Base-by-base conservation (phyloP, 2,329 filamentous ascomycete genomes). In the Alternaria gansuensis region DNA sequence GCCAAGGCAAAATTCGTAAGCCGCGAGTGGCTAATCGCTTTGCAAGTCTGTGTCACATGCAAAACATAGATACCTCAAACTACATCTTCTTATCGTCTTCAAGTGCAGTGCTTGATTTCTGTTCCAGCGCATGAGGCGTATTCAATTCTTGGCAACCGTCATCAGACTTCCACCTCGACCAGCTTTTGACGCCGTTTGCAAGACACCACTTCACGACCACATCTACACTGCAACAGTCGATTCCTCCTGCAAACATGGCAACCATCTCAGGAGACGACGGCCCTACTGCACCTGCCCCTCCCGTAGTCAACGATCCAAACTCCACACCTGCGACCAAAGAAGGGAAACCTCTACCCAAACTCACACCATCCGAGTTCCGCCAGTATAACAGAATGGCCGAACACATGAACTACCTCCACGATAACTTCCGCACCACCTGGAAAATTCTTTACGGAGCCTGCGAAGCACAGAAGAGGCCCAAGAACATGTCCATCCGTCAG, bases 361-460 rank as follows among this genome's bases (percentile, higher is more conserved):
- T 94, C 29, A 87, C 86, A 0, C 77, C 86, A 1, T 80, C 83
- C 55, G 89, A 94, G 56, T 93, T 91, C 70, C 82, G 82, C 49
- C 78, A 82, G 37, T 93, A 90, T 77, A 93, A 93, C 78, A 82
- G 82, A n/a, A 80, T 92, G 70, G 88, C 90, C 0, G 90, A 90
- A 56, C 84, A 85, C 63, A 93, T 93, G 91, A 85, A 93, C 43
- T 80, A 84, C 62, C 93, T 89, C 78, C 60, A 70, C 61, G 68
- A 62, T n/a, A 67, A 72, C 60, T 76, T 75, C 56, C 69, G 72
- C 4, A 51, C 65, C 41, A 85, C 85, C 3, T 97, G 91, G 91
- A 90, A 85, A 52, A 77, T 86, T 24, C 82, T 96, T 53, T 89
- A 90, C 80, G 81, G 80, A 3, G 87, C 91, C 24, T 90, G 88